These are phyloP conservation scores for Pythium rhizo-oryzae DNA, from an alignment of 352 stramenopile species.

Conservation along the genomic window DNA sequence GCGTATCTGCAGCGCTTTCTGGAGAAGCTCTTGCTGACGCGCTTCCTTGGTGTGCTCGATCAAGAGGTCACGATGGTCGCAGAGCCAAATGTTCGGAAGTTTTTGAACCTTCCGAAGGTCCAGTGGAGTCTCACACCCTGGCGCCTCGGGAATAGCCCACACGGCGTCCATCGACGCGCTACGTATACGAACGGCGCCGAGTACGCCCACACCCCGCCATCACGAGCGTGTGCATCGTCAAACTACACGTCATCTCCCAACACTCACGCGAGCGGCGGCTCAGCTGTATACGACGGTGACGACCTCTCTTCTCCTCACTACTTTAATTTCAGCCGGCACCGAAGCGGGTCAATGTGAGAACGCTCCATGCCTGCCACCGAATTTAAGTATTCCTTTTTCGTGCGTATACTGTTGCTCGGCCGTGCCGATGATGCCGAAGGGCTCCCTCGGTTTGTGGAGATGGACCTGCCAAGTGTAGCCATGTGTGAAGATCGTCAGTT, in stretches of 20 bases:
- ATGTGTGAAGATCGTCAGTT: slow-evolving; percentile 9
- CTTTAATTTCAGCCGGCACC: slow-evolving; percentile 34
- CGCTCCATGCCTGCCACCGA: not conserved
- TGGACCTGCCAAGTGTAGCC: slow-evolving; percentile 6
- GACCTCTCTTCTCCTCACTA: slow-evolving; percentile 31
- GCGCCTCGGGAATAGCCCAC: slow-evolving; percentile 14
- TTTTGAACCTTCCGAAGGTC: slow-evolving; percentile 67
- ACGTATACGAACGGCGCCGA: not conserved
- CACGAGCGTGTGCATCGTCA: slow-evolving; percentile 14
- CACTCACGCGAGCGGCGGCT: slow-evolving; percentile 25
- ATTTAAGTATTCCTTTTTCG: not conserved
- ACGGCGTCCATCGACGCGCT: not conserved
- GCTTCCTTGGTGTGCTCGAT: slow-evolving; percentile 67
- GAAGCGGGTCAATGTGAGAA: slow-evolving; percentile 61
- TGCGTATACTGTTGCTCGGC: not conserved
- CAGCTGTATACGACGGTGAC: slow-evolving; percentile 9
- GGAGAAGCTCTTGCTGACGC: slow-evolving; percentile 52
- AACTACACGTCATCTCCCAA: slow-evolving; percentile 35
- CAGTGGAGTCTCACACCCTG: slow-evolving; percentile 72
- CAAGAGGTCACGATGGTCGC: slow-evolving; percentile 68
- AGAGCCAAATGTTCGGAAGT: slow-evolving; percentile 64
- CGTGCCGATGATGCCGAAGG: too few relatives aligned
- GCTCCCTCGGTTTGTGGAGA: too few relatives aligned
- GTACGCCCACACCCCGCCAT: slow-evolving; percentile 4
- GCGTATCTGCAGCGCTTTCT: slow-evolving; percentile 68